Conservation (phyloP, 2,329 filamentous ascomycete genomes). For the Pestalotiopsis sp. region DNA sequence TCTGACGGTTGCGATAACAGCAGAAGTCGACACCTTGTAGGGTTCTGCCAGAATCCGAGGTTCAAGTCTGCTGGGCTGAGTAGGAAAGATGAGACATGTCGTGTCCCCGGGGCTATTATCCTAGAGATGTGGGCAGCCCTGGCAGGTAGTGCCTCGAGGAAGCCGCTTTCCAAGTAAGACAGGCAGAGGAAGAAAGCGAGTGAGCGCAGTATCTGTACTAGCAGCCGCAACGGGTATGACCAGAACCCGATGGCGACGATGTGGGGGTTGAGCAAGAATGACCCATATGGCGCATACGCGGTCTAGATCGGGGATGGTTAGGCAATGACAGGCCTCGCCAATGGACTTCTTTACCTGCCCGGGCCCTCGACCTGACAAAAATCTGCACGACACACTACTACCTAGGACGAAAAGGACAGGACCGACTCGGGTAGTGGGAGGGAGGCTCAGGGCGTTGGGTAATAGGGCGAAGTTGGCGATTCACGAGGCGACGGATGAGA, state of each 20-base stretch:
- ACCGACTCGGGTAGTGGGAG: background rate
- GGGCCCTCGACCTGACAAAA: background rate
- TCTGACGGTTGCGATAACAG: background rate
- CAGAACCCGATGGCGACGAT: background rate
- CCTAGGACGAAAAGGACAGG: background rate
- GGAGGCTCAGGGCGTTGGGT: background rate
- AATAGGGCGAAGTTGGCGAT: background rate
- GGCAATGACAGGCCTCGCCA: background rate
- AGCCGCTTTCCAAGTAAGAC: background rate
- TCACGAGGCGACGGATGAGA: background rate
- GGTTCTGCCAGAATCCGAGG: background rate
- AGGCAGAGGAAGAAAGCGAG: background rate
- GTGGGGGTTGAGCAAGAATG: slow-evolving; percentile 4
- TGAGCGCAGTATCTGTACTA: background rate
- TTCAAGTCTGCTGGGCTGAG: background rate
- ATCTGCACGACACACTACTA: background rate
- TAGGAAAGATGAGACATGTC: background rate
- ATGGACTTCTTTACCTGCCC: background rate
- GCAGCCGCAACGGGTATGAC: background rate
- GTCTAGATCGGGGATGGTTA: background rate
- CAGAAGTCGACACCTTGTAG: background rate
- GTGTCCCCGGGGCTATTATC: background rate
- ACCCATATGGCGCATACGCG: background rate
- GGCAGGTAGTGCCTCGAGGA: background rate
- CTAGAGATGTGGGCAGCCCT: background rate